These are phyloP conservation scores for Diutina siamensis DNA, from an alignment of 1,139 yeast genomes.

Conservation along the genomic window DNA sequence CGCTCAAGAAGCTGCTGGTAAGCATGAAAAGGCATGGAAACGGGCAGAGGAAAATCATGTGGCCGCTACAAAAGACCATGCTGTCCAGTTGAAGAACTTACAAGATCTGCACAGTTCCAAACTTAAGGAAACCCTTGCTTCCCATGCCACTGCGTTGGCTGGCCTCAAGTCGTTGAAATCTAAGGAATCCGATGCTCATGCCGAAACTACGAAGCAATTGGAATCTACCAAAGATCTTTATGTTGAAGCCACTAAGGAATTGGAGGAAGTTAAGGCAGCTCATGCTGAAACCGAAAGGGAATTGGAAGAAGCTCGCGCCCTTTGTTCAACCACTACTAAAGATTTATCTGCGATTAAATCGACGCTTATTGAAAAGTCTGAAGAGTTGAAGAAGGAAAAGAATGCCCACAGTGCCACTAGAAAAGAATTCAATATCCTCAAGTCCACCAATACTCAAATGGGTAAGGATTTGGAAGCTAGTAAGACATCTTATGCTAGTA, in stretches of 20 bases:
- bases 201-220: background rate
- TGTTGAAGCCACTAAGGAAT: background rate
- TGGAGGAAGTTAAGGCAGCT: background rate
- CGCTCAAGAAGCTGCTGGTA: background rate
- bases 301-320: background rate
- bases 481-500: background rate
- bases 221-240: background rate
- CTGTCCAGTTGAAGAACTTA: background rate
- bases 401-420: background rate
- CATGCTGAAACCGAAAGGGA: background rate
- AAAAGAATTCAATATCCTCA: background rate
- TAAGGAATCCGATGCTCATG: background rate
- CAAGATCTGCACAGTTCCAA: background rate
- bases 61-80: background rate
- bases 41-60: background rate
- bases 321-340: background rate
- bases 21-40: background rate
- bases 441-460: background rate
- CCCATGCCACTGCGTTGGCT: background rate
- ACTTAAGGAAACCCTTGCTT: background rate
- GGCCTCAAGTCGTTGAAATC: background rate
- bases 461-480: background rate
- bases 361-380: too few species aligned
- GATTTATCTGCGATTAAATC: background rate
- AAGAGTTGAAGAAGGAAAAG: background rate